Conservation (phyloP, 257 asterid species). For the Misopates orontium region DNA sequence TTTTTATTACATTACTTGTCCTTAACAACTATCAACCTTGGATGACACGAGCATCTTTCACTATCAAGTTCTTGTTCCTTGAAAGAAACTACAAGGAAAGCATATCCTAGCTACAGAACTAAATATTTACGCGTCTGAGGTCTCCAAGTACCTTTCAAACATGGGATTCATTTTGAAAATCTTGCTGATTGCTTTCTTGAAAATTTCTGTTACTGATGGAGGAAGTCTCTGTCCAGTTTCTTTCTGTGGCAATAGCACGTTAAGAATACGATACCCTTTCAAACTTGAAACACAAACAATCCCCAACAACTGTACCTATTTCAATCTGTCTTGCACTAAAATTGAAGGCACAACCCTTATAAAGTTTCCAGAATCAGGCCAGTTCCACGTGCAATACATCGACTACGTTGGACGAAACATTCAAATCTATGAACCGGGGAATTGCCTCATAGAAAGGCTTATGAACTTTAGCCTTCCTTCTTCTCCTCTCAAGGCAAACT, state of each 20-base stretch:
- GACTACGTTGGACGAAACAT: conserved; percentile 3
- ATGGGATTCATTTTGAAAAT: not conserved
- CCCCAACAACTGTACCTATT: conserved; percentile 24
- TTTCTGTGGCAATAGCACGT: conserved; percentile 19
- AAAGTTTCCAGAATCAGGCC: conserved; percentile 20
- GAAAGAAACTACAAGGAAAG: too few species aligned
- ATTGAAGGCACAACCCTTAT: not conserved
- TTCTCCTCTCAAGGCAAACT: conserved; percentile 21
- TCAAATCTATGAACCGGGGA: conserved; percentile 28
- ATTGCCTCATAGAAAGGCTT: conserved; percentile 31
- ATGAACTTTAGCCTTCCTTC: conserved; percentile 27
- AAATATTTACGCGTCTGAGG: too few species aligned
- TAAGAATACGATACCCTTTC: conserved; percentile 28
- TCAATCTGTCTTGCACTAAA: conserved; percentile 22
- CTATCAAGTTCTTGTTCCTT: too few species aligned
- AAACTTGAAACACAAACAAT: conserved; percentile 4
- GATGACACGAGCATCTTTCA: too few species aligned
- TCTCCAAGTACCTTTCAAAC: not conserved
- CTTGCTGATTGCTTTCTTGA: conserved; percentile 8
- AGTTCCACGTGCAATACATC: conserved; percentile 26
- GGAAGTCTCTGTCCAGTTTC: conserved; percentile 18
- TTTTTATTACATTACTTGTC: too few species aligned
- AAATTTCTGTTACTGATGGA: not conserved
- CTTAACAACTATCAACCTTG: too few species aligned
- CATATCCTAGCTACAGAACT: too few species aligned